Base-by-base conservation (phyloP, 208 protist species). In the Herpetomonas muscarum region DNA sequence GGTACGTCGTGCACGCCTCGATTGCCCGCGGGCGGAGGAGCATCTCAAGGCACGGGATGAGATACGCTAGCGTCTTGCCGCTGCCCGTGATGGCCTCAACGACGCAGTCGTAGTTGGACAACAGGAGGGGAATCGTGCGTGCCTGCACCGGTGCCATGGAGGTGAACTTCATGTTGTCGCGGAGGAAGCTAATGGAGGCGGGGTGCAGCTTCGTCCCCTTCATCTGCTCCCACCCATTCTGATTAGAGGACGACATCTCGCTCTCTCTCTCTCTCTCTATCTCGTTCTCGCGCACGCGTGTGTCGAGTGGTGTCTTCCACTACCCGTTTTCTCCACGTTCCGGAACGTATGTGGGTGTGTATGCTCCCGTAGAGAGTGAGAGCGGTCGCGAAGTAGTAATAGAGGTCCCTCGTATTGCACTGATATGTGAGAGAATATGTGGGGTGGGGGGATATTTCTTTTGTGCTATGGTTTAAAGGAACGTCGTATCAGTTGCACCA, bases 61-160 rank as follows among this genome's bases (percentile, higher is more conserved):
- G 57, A 64, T 95, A 98, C 9, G 94, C 88, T n/a, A 98, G 70
- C 17, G 92, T 98, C 70, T 98, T 98, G 21, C 94, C 94, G 47
- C 86, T 96, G 19, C 94, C 94, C 3, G 94, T 98, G 44, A 94
- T 79, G 48, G 94, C 94, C 78, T 97, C 83, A 9, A 97, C 94
- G 4, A 97, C 87, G 22, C 96, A 90, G 63, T 97, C 91, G 62
- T 97, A 93, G 67, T 90, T 86, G 13, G 74, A 76, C 28, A 97
- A 69, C 19, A 98, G 71, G 3, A 95, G 77, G 0, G 94, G 92
- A 22, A 98, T 88, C 24, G 85, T 89, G 52, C 83, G 80, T 15
- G 91, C 94, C 80, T 97, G 94, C 22, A 97, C 92, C 15, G 94
- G 92, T 4, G 94, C 87, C 85, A 96, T 94, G 25, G 78, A 74